Base-by-base conservation (phyloP, 1,284 basidiomycete species). In the Jaminaea rosea region DNA sequence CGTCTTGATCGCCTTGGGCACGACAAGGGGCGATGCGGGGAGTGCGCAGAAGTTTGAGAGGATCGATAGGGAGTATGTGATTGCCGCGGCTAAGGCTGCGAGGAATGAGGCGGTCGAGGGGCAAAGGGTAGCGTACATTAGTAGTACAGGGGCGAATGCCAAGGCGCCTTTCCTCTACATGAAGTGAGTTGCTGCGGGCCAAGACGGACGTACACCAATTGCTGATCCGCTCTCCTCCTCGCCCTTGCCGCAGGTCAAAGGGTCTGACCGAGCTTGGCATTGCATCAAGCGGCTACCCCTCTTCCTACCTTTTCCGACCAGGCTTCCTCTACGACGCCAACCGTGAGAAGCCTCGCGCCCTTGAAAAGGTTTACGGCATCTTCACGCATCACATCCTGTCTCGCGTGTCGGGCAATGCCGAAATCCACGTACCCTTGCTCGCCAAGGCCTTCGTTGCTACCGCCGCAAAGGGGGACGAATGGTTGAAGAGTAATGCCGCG, bases 31-130 rank as follows among this genome's bases (percentile, higher is more conserved):
- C 1, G 50, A 53, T 0, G 86, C 85, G 0, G 85, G 84, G 1
- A 80, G 81, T 55, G 79, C 80, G 1, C 79, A 77, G 21, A 78
- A 77, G 2, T 88, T 87, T 53, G 82, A 84, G 68, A 83, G 80
- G 74, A 86, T 88, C 58, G 86, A 88, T 63, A 13, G 46, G 10
- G 83, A 84, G 65, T 87, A 86, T 66, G 85, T 87, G 19, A 65
- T 88, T 32, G 81, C 82, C 44, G 82, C 83, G 7, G 86, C 84
- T 7, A 77, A 79, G 44, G 82, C 80, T 11, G 84, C 85, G 2
- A 81, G 79, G 60, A 69, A 75, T 8, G 74, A 79, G 19, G 77
- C 78, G 51, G 39, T 42, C 11, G 71, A 78, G 8, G 37, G 55
- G 5, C 84, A 87, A 59, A 79, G 80, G 1, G 57, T 87, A 9